Evolutionary conservation across 2,329 filamentous ascomycete genomes (phyloP), one percentile per base, ranked within the genome.

Genomic region (Fusarium tjaetaba): DNA sequence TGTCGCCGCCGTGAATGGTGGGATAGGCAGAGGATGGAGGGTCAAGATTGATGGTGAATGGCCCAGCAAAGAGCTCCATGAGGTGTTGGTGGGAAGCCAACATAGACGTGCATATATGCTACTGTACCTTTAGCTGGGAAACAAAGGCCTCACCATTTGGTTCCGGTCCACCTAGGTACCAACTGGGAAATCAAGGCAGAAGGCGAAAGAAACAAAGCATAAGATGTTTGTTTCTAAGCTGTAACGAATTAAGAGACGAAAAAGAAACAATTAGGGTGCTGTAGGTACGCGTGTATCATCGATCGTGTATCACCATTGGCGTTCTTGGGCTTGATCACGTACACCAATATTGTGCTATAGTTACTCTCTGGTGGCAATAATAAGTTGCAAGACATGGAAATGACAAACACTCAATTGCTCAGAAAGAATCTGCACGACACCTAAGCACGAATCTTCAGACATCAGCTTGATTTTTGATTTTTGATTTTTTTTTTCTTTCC

Each of bases 111-210:
- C 60, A 62, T 58, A 51, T 58, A 51, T 48, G 45, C 45, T 48
- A 48, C 45, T 46, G n/a, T 43, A 43, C 41, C 39, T 28, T 42
- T 42, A 65, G 56, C 32, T 24, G 30, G 57, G 66, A 67, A 66
- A 74, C 68, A 74, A 74, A 74, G 68, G 71, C 71, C 71, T 73
- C 71, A 74, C 41, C 51, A 32, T 49, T 52, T 39, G 51, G 39
- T 52, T 52, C 41, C 30, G 56, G 41, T 53, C n/a, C 32, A 34
- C 26, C 20, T 48, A 45, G 42, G 10, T 24, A 22, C 45, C 11
- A 28, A 15, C 45, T 48, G 48, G 18, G 53, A 38, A 69, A 64
- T 48, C 51, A 55, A 46, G 70, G 64, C 52, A 61, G 57, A 43
- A 42, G 39, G 56, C 41, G 36, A 30, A 61, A 66, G 45, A 70